phyloP scores from a whole-genome alignment of 2,329 filamentous ascomycete genomes.

The Xylariaceae sp. region DNA sequence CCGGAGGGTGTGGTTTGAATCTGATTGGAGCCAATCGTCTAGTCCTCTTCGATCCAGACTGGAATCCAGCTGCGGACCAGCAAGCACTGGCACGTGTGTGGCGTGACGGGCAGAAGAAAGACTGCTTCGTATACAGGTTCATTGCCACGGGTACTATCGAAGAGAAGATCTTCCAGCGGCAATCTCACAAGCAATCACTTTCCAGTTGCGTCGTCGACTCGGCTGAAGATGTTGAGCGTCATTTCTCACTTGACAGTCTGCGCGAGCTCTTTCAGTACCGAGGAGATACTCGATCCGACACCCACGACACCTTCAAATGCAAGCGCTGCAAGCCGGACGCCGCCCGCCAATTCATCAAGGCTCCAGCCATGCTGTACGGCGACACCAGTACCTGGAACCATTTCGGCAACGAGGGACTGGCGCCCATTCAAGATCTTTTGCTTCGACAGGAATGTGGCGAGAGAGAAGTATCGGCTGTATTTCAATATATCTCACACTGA shows the following conservation, averaged over 20 bases:
- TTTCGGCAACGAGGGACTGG: slow-evolving; percentile 76
- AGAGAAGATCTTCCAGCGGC: slow-evolving; percentile 98
- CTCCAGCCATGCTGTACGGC: slow-evolving; percentile 91
- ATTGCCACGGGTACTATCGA: slow-evolving; percentile 97
- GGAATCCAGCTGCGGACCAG: slow-evolving; percentile 97
- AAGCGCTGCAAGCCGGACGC: slow-evolving; percentile 89
- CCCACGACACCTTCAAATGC: slow-evolving; percentile 98
- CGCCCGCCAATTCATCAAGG: slow-evolving; percentile 74
- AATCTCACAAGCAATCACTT: slow-evolving; percentile 95
- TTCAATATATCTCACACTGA: slow-evolving; percentile 94
- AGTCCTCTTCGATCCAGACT: slow-evolving; percentile 92
- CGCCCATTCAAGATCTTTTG: slow-evolving; percentile 84
- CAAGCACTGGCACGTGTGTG: slow-evolving; percentile 95
- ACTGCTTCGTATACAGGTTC: slow-evolving; percentile 99
- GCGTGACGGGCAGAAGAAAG: slow-evolving; percentile 98
- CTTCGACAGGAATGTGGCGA: slow-evolving; percentile 80
- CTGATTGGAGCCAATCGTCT: slow-evolving; percentile 76
- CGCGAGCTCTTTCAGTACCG: slow-evolving; percentile 94
- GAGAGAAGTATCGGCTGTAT: slow-evolving; percentile 84
- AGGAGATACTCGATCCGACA: slow-evolving; percentile 80
- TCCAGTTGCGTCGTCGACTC: slow-evolving; percentile 96
- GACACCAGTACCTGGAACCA: slow-evolving; percentile 99
- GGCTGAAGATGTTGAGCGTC: slow-evolving; percentile 92
- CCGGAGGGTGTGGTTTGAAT: slow-evolving; percentile 87
- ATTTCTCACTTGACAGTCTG: slow-evolving; percentile 88